phyloP scores from a whole-genome alignment of 2,329 filamentous ascomycete species.

The Chaetoscypha palmicola region DNA sequence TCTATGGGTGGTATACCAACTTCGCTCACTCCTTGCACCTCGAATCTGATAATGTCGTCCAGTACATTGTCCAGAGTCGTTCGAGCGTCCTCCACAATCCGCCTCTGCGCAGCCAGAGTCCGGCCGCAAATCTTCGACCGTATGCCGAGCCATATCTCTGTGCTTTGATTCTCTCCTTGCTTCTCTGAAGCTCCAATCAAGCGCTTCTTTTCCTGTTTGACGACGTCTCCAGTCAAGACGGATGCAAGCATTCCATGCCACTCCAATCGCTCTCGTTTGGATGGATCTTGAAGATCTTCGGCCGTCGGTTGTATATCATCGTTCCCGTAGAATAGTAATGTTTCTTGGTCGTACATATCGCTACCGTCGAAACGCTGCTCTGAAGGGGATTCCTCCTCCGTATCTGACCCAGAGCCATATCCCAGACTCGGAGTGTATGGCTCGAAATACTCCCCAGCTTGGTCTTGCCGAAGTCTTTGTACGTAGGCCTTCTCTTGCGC shows the following conservation, averaged over 20 bases:
- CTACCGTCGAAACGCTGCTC: slow-evolving; percentile 69
- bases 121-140: slow-evolving; percentile 78
- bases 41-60: slow-evolving; percentile 85
- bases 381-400: slow-evolving; percentile 85
- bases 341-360: slow-evolving; percentile 84
- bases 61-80: slow-evolving; percentile 65
- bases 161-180: slow-evolving; percentile 57
- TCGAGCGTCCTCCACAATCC: slow-evolving; percentile 81
- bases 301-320: slow-evolving; percentile 82
- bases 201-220: slow-evolving; percentile 95
- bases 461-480: slow-evolving; percentile 79
- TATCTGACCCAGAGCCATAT: slow-evolving; percentile 67
- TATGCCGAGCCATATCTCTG: slow-evolving; percentile 81
- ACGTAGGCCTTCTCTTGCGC: slow-evolving; percentile 94
- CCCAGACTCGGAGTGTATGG: slow-evolving; percentile 61
- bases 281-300: slow-evolving; percentile 82
- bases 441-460: slow-evolving; percentile 44
- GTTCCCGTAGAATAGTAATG: slow-evolving; percentile 85
- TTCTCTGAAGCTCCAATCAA: slow-evolving; percentile 70
- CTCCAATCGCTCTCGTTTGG: slow-evolving; percentile 83
- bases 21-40: slow-evolving; percentile 89
- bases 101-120: slow-evolving; percentile 74
- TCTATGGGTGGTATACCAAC: slow-evolving; percentile 76
- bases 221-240: slow-evolving; percentile 91
- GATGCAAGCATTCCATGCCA: slow-evolving; percentile 98